Base-by-base conservation (phyloP, 2,329 filamentous ascomycete species). In the Rhexocercosporidium sp. region DNA sequence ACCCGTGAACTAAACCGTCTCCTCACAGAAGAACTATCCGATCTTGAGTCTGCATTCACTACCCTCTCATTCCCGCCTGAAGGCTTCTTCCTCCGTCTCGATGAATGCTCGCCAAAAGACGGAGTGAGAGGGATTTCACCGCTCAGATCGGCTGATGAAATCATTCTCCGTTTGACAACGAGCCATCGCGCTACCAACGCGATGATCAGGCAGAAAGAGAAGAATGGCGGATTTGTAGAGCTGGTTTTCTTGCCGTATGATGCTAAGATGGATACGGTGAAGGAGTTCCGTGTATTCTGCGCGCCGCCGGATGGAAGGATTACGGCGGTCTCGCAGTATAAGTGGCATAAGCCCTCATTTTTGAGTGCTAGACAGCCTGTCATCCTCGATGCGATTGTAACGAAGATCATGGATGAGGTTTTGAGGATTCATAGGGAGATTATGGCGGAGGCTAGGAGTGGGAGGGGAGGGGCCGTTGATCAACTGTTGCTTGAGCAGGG, bases 241-340 rank as follows among this genome's bases (percentile, higher is more conserved):
- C 34, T 83, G 3, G 80, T 79, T 65, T 79, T 83, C 68, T 70
- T 82, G 12, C 79, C 79, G 0, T 84, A 81, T 73, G 74, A 83
- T 56, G 66, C 65, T 4, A 71, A 70, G n/a, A 83, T 84, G 77
- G 70, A 73, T 54, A 74, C 75, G 0, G 76, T 71, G 8, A 71
- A 73, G 1, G 80, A 84, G 69, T 84, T 82, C 69, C 77, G 82
- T 14, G 79, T 81, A 3, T 83, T 82, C 70, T 84, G 82, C 63
- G 74, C 77, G 2, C 80, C 81, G 0, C 72, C 70, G 1, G 69
- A 61, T 9, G 64, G 71, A 7, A 68, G 65, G 18, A 77, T 82
- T n/a, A 75, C 78, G 0, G 80, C 72, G 9, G 78, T 81, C 41
- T 81, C 79, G 54, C 81, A 83, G 70, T 82, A 81, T 64, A 69